Evolutionary conservation across 2,329 filamentous ascomycete species (phyloP).

Genomic region (Colletotrichum sp.): DNA sequence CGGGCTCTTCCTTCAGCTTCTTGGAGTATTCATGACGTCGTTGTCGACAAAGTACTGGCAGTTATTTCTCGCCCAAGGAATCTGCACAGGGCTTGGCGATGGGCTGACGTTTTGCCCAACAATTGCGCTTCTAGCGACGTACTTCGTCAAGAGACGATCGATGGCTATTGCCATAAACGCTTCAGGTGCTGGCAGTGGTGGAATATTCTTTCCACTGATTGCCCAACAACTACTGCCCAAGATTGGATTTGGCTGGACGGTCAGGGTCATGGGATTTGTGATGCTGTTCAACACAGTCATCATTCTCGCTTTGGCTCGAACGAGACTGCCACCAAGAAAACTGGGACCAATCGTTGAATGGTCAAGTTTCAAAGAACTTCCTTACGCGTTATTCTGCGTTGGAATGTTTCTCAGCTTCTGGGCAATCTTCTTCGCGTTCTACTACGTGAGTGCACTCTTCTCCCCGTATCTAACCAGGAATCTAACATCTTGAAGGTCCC

Average conservation of each 20-base stretch:
- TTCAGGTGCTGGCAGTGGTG: constrained; percentile 65
- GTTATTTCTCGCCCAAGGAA: constrained; percentile 25
- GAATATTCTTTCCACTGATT: constrained; percentile 63
- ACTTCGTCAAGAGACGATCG: constrained; percentile 61
- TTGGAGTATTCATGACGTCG: constrained; percentile 50
- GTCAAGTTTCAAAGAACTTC: constrained; percentile 28
- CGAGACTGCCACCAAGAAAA: background rate
- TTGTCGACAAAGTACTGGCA: constrained; percentile 50
- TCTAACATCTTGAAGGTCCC: background rate
- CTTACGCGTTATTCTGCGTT: background rate
- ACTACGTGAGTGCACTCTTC: constrained; percentile 49
- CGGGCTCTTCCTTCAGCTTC: background rate
- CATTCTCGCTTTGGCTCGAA: background rate
- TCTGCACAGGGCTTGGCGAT: constrained; percentile 61
- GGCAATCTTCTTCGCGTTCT: constrained; percentile 51
- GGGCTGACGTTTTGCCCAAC: constrained; percentile 60
- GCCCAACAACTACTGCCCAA: background rate
- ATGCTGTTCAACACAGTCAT: background rate
- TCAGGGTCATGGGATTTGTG: constrained; percentile 13
- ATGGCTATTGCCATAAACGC: constrained; percentile 66
- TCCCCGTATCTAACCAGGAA: background rate
- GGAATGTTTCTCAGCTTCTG: constrained; percentile 35
- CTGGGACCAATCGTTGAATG: background rate
- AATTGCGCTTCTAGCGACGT: constrained; percentile 61
- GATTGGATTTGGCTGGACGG: constrained; percentile 9